Evolutionary conservation across 176 grass and related monocot species (phyloP), one percentile per base, ranked within the genome.

Genomic region (Paspalum vaginatum): DNA sequence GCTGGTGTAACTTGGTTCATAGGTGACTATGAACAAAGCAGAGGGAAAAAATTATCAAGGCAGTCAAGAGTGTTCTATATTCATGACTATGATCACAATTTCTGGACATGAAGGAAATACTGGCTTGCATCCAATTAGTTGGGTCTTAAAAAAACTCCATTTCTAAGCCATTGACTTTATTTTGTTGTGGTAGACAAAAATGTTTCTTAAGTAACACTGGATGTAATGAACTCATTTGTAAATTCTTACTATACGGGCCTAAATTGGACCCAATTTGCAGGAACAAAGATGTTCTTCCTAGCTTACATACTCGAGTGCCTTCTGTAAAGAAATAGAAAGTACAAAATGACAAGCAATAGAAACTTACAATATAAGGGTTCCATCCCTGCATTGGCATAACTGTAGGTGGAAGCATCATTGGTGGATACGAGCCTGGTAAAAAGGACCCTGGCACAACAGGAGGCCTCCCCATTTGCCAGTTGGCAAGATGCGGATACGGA

Each of bases 321-420:
- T 65, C 2, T 78, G 20, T 51, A 66, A 67, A 79, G 37, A 56
- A 68, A 32, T 56, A 75, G 55, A 75, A 79, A 84, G 61, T 74
- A 72, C 18, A 52, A 88, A 79, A 63, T 80, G 37, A 52, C 48
- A 85, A 72, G 9, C 55, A 74, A 70, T 15, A 78, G 53, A 60
- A 85, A 79, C 85, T 85, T 69, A 95, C 96, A 85, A 89, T 61
- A 81, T 99, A 99, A 71, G 92, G 90, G 78, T 85, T 93, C 92
- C 96, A 99, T 72, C 92, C 92, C 58, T 88, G 96, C 85, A 91
- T 81, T 52, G 88, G 92, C 63, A 98, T 75, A 43, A 91, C 88
- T 85, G 86, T 65, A 69, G 92, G 84, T 11, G 92, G 87, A 65
- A 93, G 60, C 88, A 98, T 57, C 90, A 99, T 87, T 81, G 88